Evolutionary conservation across 129 eudicot species (phyloP).

Genomic region (Pulicaria dysenterica): DNA sequence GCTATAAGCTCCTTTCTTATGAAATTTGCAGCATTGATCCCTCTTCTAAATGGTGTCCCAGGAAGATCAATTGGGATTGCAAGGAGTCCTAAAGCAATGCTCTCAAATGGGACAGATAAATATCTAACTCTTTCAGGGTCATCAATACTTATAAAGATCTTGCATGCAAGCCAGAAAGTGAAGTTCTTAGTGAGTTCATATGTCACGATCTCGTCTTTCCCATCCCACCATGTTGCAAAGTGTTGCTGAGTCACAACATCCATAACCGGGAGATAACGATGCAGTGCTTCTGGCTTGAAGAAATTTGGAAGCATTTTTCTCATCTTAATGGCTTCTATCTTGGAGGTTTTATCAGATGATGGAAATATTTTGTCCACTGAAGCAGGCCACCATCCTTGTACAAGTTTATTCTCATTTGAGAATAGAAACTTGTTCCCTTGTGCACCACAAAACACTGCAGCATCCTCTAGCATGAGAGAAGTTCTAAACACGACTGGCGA

Average conservation of each 20-base stretch:
- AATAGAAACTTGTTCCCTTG: slow-evolving; percentile 72
- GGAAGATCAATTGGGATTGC: slow-evolving; percentile 79
- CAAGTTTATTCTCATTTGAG: slow-evolving; percentile 79
- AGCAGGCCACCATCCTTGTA: slow-evolving; percentile 84
- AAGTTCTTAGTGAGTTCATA: slow-evolving; percentile 61
- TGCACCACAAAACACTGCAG: slow-evolving; percentile 77
- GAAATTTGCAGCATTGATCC: slow-evolving; percentile 62
- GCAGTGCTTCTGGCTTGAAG: slow-evolving; percentile 75
- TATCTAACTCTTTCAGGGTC: slow-evolving; percentile 57
- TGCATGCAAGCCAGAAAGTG: slow-evolving; percentile 81
- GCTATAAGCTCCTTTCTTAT: slow-evolving; percentile 48
- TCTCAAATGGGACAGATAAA: slow-evolving; percentile 57
- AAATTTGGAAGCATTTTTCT: slow-evolving; percentile 72
- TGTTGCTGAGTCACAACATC: slow-evolving; percentile 59
- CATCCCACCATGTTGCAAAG: slow-evolving; percentile 66
- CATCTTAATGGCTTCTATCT: slow-evolving; percentile 72
- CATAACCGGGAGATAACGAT: slow-evolving; percentile 67
- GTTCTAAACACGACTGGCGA: slow-evolving; percentile 60
- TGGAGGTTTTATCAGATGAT: slow-evolving; percentile 54
- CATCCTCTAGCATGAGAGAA: slow-evolving; percentile 55
- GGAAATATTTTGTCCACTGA: slow-evolving; percentile 84
- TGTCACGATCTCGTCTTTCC: slow-evolving; percentile 42
- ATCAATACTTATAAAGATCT: slow-evolving; percentile 68
- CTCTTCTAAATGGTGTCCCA: slow-evolving; percentile 70
- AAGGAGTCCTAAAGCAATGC: slow-evolving; percentile 61